phyloP scores from a whole-genome alignment of 345 rosid genomes.

The Populus euphratica region DNA sequence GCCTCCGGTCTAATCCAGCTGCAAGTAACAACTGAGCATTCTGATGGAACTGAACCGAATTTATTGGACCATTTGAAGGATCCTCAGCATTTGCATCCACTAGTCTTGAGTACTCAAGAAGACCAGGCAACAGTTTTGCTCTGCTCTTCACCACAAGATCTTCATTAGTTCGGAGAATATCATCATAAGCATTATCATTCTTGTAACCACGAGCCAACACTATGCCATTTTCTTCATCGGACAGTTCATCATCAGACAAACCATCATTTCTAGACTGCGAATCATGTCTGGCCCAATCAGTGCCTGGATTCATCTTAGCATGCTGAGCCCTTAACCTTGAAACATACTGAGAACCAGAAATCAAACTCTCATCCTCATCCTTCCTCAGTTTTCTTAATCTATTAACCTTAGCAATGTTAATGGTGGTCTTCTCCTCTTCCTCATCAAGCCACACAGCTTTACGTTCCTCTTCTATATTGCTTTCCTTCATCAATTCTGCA shows the following conservation, averaged over 20 bases:
- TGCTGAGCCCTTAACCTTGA: slow-evolving; percentile 83
- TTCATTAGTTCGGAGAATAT: slow-evolving; percentile 65
- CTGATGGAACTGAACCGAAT: slow-evolving; percentile 81
- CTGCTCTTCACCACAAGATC: slow-evolving; percentile 71
- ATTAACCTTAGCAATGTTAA: slow-evolving; percentile 60
- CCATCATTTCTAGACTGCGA: slow-evolving; percentile 18
- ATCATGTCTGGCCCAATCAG: slow-evolving; percentile 80
- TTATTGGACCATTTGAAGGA: slow-evolving; percentile 62
- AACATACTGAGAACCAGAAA: slow-evolving; percentile 71
- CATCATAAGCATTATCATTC: slow-evolving; percentile 42
- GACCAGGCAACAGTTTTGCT: slow-evolving; percentile 56
- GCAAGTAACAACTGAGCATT: slow-evolving; percentile 82
- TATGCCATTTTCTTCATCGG: slow-evolving; percentile 45
- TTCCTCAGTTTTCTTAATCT: slow-evolving; percentile 88
- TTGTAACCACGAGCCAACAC: slow-evolving; percentile 31
- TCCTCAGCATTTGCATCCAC: slow-evolving; percentile 84
- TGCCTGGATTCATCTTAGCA: slow-evolving; percentile 73
- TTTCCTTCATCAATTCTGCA: slow-evolving; percentile 27
- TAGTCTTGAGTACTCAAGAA: slow-evolving; percentile 74
- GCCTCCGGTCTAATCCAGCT: slow-evolving; percentile 67
- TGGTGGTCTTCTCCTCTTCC: slow-evolving; percentile 57
- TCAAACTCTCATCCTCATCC: slow-evolving; percentile 64
- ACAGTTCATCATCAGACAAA: slow-evolving; percentile 39
- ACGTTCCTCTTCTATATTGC: slow-evolving; percentile 43
- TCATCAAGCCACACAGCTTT: slow-evolving; percentile 89